A percentile compares a stretch with the other conserved stretches of the same genome.
phyloP scores from a whole-genome alignment of 106 monocot genomes.

The Dioscorea zingiberensis region DNA sequence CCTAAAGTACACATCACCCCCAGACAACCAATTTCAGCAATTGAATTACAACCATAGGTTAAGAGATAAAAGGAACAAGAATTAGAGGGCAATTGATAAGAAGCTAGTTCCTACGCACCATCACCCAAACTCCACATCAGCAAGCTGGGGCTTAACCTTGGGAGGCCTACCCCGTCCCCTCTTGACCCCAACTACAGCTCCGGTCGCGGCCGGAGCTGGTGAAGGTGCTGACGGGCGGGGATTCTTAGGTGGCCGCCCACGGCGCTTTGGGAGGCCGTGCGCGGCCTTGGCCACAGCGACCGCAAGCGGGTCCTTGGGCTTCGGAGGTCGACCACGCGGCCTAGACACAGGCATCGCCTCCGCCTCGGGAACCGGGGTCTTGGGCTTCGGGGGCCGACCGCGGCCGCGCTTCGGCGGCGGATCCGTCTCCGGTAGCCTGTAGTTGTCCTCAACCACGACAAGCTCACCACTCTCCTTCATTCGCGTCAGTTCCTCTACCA shows the following conservation, averaged over 20 bases:
- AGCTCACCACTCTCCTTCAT: constrained; percentile 19
- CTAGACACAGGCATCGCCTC: neutral
- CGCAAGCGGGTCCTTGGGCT: neutral
- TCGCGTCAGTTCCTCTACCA: neutral
- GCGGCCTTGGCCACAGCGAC: neutral
- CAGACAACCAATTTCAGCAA: too few relatives aligned
- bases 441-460: constrained; percentile 6
- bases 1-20: too few relatives aligned
- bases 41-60: too few relatives aligned
- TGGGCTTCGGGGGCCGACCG: constrained; percentile 18
- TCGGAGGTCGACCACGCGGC: constrained; percentile 13
- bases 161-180: constrained; percentile 10
- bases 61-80: too few relatives aligned
- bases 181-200: neutral
- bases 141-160: neutral
- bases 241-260: constrained; percentile 26
- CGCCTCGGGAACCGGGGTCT: neutral
- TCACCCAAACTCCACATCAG: neutral
- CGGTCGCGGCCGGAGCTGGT: neutral
- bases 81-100: neutral
- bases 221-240: neutral
- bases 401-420: constrained; percentile 13
- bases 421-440: neutral
- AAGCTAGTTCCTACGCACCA: neutral
- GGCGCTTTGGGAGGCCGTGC: neutral